A percentile compares a stretch with the other conserved stretches of the same genome.
Conservation (phyloP, 164 flowering plant genomes). For the Magnolia officinalis region DNA sequence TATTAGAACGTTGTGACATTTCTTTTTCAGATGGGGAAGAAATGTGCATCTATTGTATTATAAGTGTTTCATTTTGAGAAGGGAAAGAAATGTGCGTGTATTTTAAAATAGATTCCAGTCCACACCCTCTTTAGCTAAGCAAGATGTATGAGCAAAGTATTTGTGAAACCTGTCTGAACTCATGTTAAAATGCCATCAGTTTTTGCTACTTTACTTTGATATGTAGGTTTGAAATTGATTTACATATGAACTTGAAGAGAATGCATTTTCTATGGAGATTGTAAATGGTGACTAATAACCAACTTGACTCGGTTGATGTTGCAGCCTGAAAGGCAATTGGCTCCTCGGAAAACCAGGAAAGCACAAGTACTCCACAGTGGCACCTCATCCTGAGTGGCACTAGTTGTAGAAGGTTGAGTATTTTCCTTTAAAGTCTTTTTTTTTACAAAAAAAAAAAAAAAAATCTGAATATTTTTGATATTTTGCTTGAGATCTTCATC, state of each 20-base stretch:
- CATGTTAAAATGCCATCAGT: background rate
- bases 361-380: slow-evolving; percentile 32
- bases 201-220: background rate
- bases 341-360: slow-evolving; percentile 52
- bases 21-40: too few relatives aligned
- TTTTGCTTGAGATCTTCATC: too few relatives aligned
- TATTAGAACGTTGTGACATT: too few relatives aligned
- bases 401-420: background rate
- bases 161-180: background rate
- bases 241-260: too few relatives aligned
- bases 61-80: too few relatives aligned
- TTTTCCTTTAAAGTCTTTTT: too few relatives aligned
- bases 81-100: too few relatives aligned
- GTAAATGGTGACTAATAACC: background rate
- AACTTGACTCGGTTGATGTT: slow-evolving; percentile 10
- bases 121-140: too few relatives aligned
- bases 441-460: too few relatives aligned
- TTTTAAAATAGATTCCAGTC: too few relatives aligned
- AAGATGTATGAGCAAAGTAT: background rate
- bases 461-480: too few relatives aligned
- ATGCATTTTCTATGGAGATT: background rate
- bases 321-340: slow-evolving; percentile 72
- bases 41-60: too few relatives aligned
- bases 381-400: background rate
- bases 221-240: background rate